A percentile compares a stretch with the other conserved stretches of the same genome.
Conservation (phyloP, 371 early-diverging fungal species). For the Thermomucor indicae-seudaticae region DNA sequence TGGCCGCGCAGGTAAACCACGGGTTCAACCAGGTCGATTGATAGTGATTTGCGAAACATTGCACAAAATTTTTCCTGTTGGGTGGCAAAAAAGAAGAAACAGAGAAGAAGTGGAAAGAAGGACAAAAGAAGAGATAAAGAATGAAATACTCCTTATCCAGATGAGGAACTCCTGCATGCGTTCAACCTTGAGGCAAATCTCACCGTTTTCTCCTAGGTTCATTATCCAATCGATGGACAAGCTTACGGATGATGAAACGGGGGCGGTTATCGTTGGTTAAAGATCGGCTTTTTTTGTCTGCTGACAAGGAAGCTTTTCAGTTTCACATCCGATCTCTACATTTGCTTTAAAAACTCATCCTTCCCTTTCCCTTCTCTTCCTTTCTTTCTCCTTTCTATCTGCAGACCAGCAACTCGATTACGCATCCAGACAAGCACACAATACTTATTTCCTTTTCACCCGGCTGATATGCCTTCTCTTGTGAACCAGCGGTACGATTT, state of each 20-base stretch:
- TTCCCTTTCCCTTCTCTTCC: constrained; percentile 1
- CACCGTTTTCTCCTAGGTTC: neutral
- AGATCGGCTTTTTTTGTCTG: neutral
- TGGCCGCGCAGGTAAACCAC: constrained; percentile 32
- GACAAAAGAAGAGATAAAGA: neutral
- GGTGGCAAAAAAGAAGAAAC: constrained; percentile 8
- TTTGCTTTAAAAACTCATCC: constrained; percentile 4
- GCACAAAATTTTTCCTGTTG: neutral
- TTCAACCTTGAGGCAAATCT: neutral
- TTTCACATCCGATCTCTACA: too few species aligned
- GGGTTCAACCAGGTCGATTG: constrained; percentile 36
- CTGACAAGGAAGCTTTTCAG: too few species aligned
- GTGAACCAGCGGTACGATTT: constrained; percentile 39
- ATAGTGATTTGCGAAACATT: constrained; percentile 35
- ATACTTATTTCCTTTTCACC: neutral
- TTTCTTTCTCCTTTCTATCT: constrained; percentile 3
- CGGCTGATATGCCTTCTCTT: constrained; percentile 22
- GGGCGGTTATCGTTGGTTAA: neutral
- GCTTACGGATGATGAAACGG: too few species aligned
- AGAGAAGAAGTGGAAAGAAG: constrained; percentile 5
- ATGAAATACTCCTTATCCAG: neutral
- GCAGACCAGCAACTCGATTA: too few species aligned
- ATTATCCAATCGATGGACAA: too few species aligned
- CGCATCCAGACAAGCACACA: constrained; percentile 2
- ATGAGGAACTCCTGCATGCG: constrained; percentile 9